Base-by-base conservation (phyloP, 495 filamentous ascomycete genomes). In the Entonaema liquescens region DNA sequence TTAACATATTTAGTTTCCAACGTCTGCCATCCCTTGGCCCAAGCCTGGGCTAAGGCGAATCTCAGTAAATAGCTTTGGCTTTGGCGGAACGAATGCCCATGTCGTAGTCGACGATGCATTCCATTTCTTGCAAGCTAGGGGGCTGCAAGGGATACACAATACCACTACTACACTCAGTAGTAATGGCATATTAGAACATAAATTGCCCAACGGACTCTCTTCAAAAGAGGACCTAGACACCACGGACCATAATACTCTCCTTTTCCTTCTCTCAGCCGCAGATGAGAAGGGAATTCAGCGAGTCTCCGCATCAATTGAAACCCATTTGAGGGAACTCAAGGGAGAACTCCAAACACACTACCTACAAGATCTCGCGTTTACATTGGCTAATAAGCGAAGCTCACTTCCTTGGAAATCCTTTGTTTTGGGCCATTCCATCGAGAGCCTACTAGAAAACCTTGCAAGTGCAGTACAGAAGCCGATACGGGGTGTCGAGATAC, bases 11-110 rank as follows among this genome's bases (percentile, higher is more conserved):
- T 70, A 53, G 38, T 80, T 31, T 70, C 72, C 2, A 74, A 67
- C 3, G 31, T 44, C 19, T 9, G 8, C 65, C 47, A 68, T 64
- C 3, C 8, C 53, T 2, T 76, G 68, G 73, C 79, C 80, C 25
- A 54, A 2, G 11, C 47, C 66, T 33, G 74, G 72, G 0, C 64
- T 80, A 0, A 77, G 83, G 0, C 77, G 86, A 25, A 78, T 78
- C 0, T 83, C 79, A 2, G 75, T 89, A n/a, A 88, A 86, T 57
- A 84, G 77, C n/a, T 89, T 86, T 59, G 88, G 88, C 2, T 86
- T 81, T 61, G 88, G 88, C 2, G 88, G 88, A 1, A 76, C 84
- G 9, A 90, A 90, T 62, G 79, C 82, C 0, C 87, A 91, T 62
- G 79, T 77, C 12, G 80, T 90, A 23, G 11, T 90, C 0, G 87